phyloP scores from a whole-genome alignment of 495 filamentous ascomycete genomes.

The Copromyces sp. region DNA sequence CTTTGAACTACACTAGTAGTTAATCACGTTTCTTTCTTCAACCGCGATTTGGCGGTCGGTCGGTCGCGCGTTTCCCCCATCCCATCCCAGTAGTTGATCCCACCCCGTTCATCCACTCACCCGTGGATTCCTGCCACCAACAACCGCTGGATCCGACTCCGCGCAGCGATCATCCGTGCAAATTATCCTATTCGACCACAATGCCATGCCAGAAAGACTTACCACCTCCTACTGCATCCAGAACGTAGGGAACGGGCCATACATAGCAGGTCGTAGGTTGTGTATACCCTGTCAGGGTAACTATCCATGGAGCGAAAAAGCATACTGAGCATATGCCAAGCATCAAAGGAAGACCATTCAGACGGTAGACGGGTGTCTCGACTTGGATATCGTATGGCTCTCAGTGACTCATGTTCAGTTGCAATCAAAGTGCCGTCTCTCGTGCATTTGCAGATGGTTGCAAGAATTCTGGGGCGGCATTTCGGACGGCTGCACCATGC shows the following conservation, averaged over 20 bases:
- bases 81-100: not conserved
- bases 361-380: not conserved
- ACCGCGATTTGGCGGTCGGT: not conserved
- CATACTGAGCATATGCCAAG: not conserved
- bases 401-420: conserved; percentile 17
- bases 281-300: not conserved
- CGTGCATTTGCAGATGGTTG: conserved; percentile 8
- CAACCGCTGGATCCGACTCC: not conserved
- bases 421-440: conserved; percentile 1
- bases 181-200: not conserved
- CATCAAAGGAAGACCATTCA: not conserved
- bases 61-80: not conserved
- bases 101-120: not conserved
- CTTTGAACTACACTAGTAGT: not conserved
- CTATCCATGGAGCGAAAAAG: not conserved
- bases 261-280: not conserved
- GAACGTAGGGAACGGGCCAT: not conserved
- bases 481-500: not conserved
- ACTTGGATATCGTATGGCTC: conserved; percentile 18
- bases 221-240: not conserved
- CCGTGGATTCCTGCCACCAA: not conserved
- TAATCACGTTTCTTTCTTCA: not conserved
- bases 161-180: not conserved
- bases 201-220: not conserved
- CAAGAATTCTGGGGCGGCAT: not conserved